Percentiles rank a stretch among this genome's conserved stretches.
phyloP scores from a whole-genome alignment of 331 rosid genomes.

The Dryas integrifolia region DNA sequence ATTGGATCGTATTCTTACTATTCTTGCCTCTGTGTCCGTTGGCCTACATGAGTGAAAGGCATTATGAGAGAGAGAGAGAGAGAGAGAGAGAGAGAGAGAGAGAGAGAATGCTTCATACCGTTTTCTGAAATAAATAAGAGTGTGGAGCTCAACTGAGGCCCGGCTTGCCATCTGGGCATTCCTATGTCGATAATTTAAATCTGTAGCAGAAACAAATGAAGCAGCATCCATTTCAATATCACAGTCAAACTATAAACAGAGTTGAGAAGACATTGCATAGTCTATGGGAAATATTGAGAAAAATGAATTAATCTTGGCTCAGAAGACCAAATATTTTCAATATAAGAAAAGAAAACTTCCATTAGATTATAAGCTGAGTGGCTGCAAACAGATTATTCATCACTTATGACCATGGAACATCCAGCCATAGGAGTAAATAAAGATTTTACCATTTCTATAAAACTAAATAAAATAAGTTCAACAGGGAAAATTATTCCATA shows the following conservation, averaged over 20 bases:
- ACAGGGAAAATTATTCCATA: constrained; percentile 39
- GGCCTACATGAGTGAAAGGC: constrained; percentile 53
- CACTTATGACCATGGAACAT: not conserved
- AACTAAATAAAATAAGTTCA: not conserved
- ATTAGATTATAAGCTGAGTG: not conserved
- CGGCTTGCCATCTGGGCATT: constrained; percentile 98
- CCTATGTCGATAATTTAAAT: constrained; percentile 92
- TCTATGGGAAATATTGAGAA: not conserved
- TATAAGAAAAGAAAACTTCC: not conserved
- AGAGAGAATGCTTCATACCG: constrained; percentile 41
- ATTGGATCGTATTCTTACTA: constrained; percentile 91
- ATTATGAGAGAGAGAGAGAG: constrained; percentile 3
- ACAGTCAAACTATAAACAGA: not conserved
- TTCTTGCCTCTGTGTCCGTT: constrained; percentile 82
- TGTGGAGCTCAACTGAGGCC: constrained; percentile 91
- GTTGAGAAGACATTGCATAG: not conserved
- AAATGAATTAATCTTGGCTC: not conserved
- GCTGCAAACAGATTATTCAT: not conserved
- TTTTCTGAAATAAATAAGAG: constrained; percentile 70
- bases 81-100: not conserved
- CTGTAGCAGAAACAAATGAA: constrained; percentile 39
- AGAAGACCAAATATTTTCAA: not conserved
- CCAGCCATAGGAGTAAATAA: not conserved
- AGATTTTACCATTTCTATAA: not conserved
- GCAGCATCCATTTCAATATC: constrained; percentile 5